Conservation (phyloP, 164 flowering plant species). For the Akebia trifoliata region DNA sequence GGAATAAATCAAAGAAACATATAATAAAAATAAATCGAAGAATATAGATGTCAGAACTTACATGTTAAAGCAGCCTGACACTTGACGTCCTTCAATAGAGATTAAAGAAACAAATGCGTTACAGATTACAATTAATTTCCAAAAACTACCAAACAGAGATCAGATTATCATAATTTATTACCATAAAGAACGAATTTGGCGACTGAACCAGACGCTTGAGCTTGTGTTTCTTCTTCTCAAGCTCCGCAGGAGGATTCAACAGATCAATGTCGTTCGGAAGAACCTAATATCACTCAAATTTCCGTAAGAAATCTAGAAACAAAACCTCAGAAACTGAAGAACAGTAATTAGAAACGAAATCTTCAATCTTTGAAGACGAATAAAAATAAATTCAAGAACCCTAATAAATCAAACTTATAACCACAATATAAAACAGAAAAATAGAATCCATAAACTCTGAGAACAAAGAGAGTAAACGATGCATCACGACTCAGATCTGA, state of each 20-base stretch:
- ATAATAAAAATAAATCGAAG: neutral
- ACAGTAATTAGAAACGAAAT: neutral
- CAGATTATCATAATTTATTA: neutral
- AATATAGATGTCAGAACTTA: slow-evolving; percentile 16
- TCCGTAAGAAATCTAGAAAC: neutral
- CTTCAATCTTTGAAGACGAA: neutral
- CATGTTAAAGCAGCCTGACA: slow-evolving; percentile 54
- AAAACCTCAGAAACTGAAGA: neutral
- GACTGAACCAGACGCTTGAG: no score
- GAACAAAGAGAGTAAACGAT: no score
- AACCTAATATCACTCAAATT: slow-evolving; percentile 4
- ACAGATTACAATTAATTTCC: neutral
- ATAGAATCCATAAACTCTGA: no score
- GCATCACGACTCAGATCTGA: neutral
- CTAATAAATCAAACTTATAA: neutral
- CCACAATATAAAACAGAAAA: no score
- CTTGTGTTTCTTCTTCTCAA: no score
- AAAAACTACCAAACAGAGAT: neutral
- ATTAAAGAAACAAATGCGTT: neutral
- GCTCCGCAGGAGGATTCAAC: no score
- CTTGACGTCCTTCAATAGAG: slow-evolving; percentile 38
- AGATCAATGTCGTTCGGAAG: no score
- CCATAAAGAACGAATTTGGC: no score
- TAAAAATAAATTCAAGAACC: neutral
- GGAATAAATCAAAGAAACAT: no score